Base-by-base conservation (phyloP, 208 protist species). In the Naegleria fowleri region DNA sequence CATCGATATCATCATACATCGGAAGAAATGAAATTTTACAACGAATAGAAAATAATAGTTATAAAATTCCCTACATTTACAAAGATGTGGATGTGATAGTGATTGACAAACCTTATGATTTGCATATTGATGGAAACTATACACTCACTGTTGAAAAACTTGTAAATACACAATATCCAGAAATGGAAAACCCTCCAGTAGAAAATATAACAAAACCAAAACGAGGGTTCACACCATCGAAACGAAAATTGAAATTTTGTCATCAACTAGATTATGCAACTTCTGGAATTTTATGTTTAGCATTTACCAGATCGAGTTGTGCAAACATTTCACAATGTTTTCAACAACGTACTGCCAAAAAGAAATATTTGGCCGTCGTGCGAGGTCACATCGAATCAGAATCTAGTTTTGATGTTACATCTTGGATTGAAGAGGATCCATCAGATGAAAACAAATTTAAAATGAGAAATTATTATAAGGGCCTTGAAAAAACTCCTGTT, bases 231-330 rank as follows among this genome's bases (percentile, higher is more conserved):
- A 41, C 48, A 11, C n/a, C 38, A 40, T 39, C 91, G 5, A 93
- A 91, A 55, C 94, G 95, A 91, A 93, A 93, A 91, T 90, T 97
- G 25, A 97, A 97, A 92, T 97, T 98, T 92, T 94, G 97, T 29
- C 97, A 98, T 83, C 96, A 97, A 90, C 92, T 98, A n/a, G 97
- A 98, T 91, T 97, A 94, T 85, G 94, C 95, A 11, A 98, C 97
- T 40, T 96, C 95, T 91, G 97, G 97, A 22, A 94, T 98, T 52
- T 89, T 98, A 83, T 97, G 96, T 84, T 84, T 98, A 4, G 96
- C 95, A 9, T 97, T 97, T 52, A 96, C 93, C 5, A 97, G 95
- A 91, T 92, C 93, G 38, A 96, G 95, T 93, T 95, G 96, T 4
- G 94, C 95, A 5, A 91, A 93, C 0, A 93, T 97, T 5, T 93